Evolutionary conservation across 2,329 filamentous ascomycete genomes (phyloP), one percentile per base, ranked within the genome.

Genomic region (Dendryphion nanum): DNA sequence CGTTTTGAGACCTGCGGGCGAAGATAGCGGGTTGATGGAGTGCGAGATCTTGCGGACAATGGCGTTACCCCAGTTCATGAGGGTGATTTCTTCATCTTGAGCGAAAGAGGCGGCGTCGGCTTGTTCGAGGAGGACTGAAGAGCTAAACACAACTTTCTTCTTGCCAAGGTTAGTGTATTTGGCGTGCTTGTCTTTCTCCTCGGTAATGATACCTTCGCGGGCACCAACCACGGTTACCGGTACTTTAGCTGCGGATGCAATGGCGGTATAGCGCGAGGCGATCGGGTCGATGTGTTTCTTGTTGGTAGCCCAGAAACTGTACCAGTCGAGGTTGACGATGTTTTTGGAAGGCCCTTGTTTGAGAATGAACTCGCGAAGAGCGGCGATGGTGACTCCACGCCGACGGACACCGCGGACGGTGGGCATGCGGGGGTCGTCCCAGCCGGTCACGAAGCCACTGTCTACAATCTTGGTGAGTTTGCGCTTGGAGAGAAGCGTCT

Each of bases 11-110:
- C 61, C 61, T 19, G 71, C 67, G 21, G 72, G 71, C 33, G 78
- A 73, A 38, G 53, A 58, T 42, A 74, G 59, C 5, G 71, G 70
- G 51, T 68, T 80, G 58, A 71, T 54, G 47, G 74, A 67, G 72
- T 80, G 62, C 14, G 56, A 61, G 45, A 88, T 80, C 42, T 82
- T 80, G 38, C 82, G 79, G 17, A 93, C 85, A 50, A 89, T 79
- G 10, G 86, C 88, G 58, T 95, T 94, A 53, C 91, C 93, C 91
- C 91, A 97, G 65, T 86, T 86, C 91, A 96, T 96, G 29, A 96
- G 76, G 0, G 91, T 96, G 56, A 97, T 87, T 67, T 96, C 90
- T 72, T 97, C 91, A 59, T 85, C 83, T 43, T 85, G 76, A 54
- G 81, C 85, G 70, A 96, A 94, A 18, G 78, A 78, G 63, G 84